Evolutionary conservation across 176 grass and related monocot species (phyloP), one percentile per base, ranked within the genome.

Genomic region (Musa troglodytarum): DNA sequence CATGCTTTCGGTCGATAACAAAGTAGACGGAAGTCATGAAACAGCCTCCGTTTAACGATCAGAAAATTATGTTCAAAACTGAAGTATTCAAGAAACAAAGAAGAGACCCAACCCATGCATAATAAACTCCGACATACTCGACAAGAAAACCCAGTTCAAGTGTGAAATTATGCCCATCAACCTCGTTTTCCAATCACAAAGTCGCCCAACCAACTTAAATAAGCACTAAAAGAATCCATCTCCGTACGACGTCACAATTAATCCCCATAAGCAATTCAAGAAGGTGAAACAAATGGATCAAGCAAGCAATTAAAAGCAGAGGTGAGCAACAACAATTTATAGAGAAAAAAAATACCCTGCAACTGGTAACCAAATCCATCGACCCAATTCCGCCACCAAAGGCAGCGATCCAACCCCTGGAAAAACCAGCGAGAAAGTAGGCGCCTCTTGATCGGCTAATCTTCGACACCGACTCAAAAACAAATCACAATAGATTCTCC

Each of bases 331-430:
- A 74, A 54, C 63, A 58, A 53, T 1, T 34, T 9, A 61, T 29
- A 29, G 29, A 29, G 29, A 29, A 29, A 29, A 29, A 1, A 50
- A 71, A 51, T 86, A 86, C 85, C 85, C 82, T 98, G 86, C 90
- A 98, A 63, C 68, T 69, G 71, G 90, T 64, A 52, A 70, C 57
- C 57, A 91, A 86, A 86, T 98, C 95, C 78, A 89, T 89, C 85
- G 49, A 70, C 75, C 83, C 76, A 76, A 56, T 71, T 21, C 34
- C 14, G 57, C 14, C 17, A 49, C 0, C 23, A 53, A 76, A 29
- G 29, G 29, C 2, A 29, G 29, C 29, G 3, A 3, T 29, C 29
- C 29, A 29, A 29, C 29, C 29, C 29, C 29, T 29, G 29, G 29
- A 29, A 29, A 29, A 29, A 29, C 29, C 29, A 29, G 29, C 29